Evolutionary conservation across 1,139 yeast species (phyloP).

Genomic region (Debaryomyces subglobosus): DNA sequence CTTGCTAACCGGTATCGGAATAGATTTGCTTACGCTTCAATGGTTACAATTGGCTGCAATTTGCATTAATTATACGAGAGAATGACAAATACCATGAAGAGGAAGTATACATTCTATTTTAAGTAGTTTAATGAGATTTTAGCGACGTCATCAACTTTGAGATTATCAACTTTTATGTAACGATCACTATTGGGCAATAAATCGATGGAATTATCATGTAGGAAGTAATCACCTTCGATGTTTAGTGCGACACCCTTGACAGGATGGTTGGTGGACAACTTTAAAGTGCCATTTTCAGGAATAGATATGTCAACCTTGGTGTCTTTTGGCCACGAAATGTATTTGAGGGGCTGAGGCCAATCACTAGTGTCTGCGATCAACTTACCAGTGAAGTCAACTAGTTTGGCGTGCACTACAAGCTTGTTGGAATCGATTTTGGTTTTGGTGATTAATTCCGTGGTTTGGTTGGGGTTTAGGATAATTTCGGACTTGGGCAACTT

Average conservation of each 20-base stretch:
- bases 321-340: constrained; percentile 31
- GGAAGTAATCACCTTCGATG: constrained; percentile 22
- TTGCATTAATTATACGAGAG: neutral
- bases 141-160: neutral
- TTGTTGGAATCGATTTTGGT: constrained; percentile 14
- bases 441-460: constrained; percentile 32
- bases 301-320: constrained; percentile 18
- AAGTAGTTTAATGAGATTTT: neutral
- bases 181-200: constrained; percentile 39
- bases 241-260: constrained; percentile 43
- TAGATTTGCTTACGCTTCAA: neutral
- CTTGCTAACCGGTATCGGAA: neutral
- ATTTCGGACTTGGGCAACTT: constrained; percentile 20
- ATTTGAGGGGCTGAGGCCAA: constrained; percentile 60
- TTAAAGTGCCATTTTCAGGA: constrained; percentile 19
- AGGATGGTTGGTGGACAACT: constrained; percentile 34
- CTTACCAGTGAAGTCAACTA: constrained; percentile 13
- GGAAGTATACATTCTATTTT: neutral
- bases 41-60: constrained; percentile 5
- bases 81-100: neutral
- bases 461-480: constrained; percentile 31
- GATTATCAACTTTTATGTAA: constrained; percentile 1
- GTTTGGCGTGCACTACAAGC: constrained; percentile 9
- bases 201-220: constrained; percentile 48
- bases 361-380: constrained; percentile 40